Percentiles rank a stretch among this genome's conserved stretches.
These are phyloP conservation scores for Ganoderma sinense DNA, from an alignment of 1,284 basidiomycete genomes.

Conservation along the genomic window DNA sequence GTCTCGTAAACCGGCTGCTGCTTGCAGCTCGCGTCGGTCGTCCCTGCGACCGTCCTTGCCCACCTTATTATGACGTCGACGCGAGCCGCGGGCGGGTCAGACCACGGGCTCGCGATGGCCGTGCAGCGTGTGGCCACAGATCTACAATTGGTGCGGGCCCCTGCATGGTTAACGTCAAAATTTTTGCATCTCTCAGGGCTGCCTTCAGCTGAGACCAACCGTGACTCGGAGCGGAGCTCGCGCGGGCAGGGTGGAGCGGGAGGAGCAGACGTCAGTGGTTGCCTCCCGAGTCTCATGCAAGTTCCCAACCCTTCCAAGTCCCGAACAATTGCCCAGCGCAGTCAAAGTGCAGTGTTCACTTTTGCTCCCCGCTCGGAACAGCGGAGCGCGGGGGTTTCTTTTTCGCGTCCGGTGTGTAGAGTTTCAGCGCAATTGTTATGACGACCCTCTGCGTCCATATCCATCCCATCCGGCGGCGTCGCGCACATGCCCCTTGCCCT, in stretches of 20 bases:
- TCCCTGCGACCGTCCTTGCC: not conserved
- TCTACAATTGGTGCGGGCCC: not conserved
- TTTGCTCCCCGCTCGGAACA: not conserved
- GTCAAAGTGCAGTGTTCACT: not conserved
- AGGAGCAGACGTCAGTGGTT: not conserved
- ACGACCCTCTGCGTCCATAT: conserved; percentile 8
- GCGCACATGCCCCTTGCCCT: conserved; percentile 11
- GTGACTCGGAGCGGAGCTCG: not conserved
- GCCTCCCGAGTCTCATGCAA: not conserved
- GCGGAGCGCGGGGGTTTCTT: not conserved
- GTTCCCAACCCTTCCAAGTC: not conserved
- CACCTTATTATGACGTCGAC: conserved; percentile 2
- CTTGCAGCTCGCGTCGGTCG: not conserved
- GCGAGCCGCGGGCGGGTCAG: not conserved
- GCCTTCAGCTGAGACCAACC: not conserved
- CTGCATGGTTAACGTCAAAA: not conserved
- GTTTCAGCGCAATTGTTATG: conserved; percentile 20
- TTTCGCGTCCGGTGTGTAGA: not conserved
- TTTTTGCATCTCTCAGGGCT: not conserved
- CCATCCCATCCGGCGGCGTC: not conserved
- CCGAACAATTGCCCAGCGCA: not conserved
- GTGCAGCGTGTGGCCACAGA: not conserved
- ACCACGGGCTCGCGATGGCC: not conserved
- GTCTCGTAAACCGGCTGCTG: not conserved
- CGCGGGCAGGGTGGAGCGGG: not conserved